A percentile compares a stretch with the other conserved stretches of the same genome.
phyloP scores from a whole-genome alignment of 305 asterid species.

The Fraxinus angustifolia region DNA sequence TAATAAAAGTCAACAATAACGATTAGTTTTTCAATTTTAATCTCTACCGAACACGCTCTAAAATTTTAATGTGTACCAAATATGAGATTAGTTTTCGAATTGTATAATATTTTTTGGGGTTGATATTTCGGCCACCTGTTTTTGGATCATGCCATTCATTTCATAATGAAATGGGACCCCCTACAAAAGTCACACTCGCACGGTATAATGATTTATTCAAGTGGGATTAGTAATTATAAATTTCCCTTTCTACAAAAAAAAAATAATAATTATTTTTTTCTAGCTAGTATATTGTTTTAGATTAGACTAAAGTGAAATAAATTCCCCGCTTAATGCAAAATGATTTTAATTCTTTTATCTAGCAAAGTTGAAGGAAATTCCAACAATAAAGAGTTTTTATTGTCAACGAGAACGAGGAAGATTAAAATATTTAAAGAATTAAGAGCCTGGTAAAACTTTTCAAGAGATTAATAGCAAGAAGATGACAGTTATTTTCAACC shows the following conservation, averaged over 20 bases:
- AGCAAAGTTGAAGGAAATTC: not conserved
- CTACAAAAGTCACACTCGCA: not conserved
- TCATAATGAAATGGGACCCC: not conserved
- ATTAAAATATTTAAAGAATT: not conserved
- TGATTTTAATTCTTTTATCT: not conserved
- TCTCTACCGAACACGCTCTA: too few relatives aligned
- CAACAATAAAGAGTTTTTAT: not conserved
- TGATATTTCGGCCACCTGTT: not conserved
- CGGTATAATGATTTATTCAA: not conserved
- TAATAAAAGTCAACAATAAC: too few relatives aligned
- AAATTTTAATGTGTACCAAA: too few relatives aligned
- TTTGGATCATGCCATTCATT: not conserved
- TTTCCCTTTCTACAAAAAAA: not conserved
- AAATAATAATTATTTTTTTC: too few relatives aligned
- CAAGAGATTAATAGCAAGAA: too few relatives aligned
- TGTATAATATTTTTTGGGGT: not conserved
- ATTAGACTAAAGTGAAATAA: not conserved
- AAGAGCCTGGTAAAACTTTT: too few relatives aligned
- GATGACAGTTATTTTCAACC: too few relatives aligned
- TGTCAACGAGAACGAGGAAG: not conserved
- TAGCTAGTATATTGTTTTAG: not conserved
- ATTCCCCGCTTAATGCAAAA: not conserved
- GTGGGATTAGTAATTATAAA: not conserved
- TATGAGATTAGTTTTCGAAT: constrained; percentile 4
- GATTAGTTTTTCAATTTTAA: too few relatives aligned